A percentile compares a stretch with the other conserved stretches of the same genome.
These are phyloP conservation scores for Sclerotiophoma versabilis DNA, from an alignment of 2,329 filamentous ascomycete species.

Conservation along the genomic window DNA sequence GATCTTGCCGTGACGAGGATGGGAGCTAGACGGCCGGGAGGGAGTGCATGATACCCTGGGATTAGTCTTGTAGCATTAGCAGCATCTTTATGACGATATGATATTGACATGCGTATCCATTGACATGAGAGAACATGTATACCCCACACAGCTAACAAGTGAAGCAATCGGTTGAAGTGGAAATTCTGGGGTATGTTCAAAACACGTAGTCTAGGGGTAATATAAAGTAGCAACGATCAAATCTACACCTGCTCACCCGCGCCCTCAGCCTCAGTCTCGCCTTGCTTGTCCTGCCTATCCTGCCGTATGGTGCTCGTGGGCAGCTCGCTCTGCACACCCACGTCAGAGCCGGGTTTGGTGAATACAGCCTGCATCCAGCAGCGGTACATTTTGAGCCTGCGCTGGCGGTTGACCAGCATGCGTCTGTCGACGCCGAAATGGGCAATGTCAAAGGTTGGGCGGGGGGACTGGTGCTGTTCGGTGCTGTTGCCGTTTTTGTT, in stretches of 20 bases:
- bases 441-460: conserved; percentile 67
- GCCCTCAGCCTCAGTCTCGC: conserved; percentile 7
- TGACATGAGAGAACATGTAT: too few relatives aligned
- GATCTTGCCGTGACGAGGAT: conserved; percentile 38
- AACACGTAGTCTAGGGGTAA: background rate
- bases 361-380: conserved; percentile 94
- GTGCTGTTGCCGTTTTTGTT: too few relatives aligned
- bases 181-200: conserved; percentile 4
- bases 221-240: too few relatives aligned
- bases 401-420: conserved; percentile 88
- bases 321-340: conserved; percentile 37
- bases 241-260: conserved; percentile 10
- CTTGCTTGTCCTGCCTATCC: conserved; percentile 27
- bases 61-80: background rate
- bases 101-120: too few relatives aligned
- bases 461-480: conserved; percentile 5
- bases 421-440: conserved; percentile 86
- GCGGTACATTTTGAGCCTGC: conserved; percentile 95
- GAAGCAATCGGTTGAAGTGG: too few relatives aligned
- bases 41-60: background rate
- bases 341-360: conserved; percentile 60
- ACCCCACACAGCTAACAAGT: too few relatives aligned
- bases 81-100: too few relatives aligned
- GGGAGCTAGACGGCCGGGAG: background rate
- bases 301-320: conserved; percentile 45